Conservation (phyloP, 2,329 filamentous ascomycete species). For the Hymenoscyphus fraxineus region DNA sequence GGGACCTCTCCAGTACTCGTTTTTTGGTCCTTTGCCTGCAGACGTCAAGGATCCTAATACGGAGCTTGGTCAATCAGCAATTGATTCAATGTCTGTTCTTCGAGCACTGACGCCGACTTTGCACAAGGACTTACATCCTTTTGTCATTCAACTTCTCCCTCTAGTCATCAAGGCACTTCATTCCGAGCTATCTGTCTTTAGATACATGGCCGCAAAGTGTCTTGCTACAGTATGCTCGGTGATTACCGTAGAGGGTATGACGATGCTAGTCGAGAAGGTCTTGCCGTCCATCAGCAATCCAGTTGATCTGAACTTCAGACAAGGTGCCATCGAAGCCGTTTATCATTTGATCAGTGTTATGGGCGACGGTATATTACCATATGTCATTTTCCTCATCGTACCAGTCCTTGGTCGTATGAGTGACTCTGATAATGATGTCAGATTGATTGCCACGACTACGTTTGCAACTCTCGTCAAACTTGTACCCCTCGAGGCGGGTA, state of each 20-base stretch:
- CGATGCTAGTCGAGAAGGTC: constrained; percentile 88
- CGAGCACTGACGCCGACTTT: constrained; percentile 92
- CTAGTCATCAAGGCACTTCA: constrained; percentile 83
- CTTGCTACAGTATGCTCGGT: constrained; percentile 96
- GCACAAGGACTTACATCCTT: constrained; percentile 68
- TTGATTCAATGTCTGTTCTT: constrained; percentile 90
- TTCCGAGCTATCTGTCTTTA: constrained; percentile 83
- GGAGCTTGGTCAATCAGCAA: constrained; percentile 81
- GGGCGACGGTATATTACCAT: constrained; percentile 92
- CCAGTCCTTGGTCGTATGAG: constrained; percentile 97
- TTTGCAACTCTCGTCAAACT: constrained; percentile 97
- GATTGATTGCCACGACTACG: constrained; percentile 89
- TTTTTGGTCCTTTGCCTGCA: constrained; percentile 66
- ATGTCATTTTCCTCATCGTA: constrained; percentile 98
- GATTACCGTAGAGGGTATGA: constrained; percentile 93
- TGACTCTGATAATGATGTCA: constrained; percentile 93
- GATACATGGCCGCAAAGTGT: constrained; percentile 96
- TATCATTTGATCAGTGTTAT: constrained; percentile 98
- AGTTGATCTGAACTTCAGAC: constrained; percentile 79
- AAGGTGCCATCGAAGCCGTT: constrained; percentile 90
- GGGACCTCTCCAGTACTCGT: constrained; percentile 70
- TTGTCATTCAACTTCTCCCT: constrained; percentile 79
- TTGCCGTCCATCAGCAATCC: constrained; percentile 89
- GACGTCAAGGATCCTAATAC: constrained; percentile 71
- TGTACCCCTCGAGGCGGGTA: constrained; percentile 93